These are phyloP conservation scores for Trapa incisa DNA, from an alignment of 345 rosid species.

Conservation along the genomic window DNA sequence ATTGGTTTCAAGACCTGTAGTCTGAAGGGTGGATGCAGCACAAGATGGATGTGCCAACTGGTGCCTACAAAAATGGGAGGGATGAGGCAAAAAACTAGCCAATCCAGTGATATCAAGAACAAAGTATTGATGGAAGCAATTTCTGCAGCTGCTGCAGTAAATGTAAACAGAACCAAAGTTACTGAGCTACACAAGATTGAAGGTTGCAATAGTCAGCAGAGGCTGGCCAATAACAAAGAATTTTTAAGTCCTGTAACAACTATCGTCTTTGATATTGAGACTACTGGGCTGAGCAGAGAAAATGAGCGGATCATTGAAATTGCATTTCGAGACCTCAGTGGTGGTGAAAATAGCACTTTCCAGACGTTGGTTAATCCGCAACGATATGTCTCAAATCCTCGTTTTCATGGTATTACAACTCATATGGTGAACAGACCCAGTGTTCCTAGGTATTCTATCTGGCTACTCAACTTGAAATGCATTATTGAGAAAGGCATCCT, in stretches of 20 bases:
- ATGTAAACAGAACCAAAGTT: constrained; percentile 24
- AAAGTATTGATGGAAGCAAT: constrained; percentile 29
- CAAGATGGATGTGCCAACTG: constrained; percentile 45
- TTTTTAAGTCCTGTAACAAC: constrained; percentile 42
- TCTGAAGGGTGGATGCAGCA: constrained; percentile 41
- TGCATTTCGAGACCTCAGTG: constrained; percentile 64
- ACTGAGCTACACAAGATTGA: constrained; percentile 25
- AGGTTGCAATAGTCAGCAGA: constrained; percentile 31
- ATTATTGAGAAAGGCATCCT: neutral
- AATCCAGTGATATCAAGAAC: constrained; percentile 20
- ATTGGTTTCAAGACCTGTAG: constrained; percentile 29
- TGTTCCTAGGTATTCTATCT: constrained; percentile 60
- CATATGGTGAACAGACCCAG: constrained; percentile 60
- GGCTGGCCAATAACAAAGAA: constrained; percentile 40
- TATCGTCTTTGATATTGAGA: constrained; percentile 60
- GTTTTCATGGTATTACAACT: constrained; percentile 56
- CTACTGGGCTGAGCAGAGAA: constrained; percentile 52
- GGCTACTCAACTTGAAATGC: neutral
- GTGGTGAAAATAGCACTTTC: constrained; percentile 80
- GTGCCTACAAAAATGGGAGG: constrained; percentile 34
- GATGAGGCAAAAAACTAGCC: constrained; percentile 19
- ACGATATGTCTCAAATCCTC: constrained; percentile 27
- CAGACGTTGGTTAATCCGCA: constrained; percentile 71
- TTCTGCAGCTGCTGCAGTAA: constrained; percentile 29
- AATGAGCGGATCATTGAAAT: constrained; percentile 59